These are phyloP conservation scores for Sisymbrium altissimum DNA, from an alignment of 345 rosid species.

Conservation along the genomic window DNA sequence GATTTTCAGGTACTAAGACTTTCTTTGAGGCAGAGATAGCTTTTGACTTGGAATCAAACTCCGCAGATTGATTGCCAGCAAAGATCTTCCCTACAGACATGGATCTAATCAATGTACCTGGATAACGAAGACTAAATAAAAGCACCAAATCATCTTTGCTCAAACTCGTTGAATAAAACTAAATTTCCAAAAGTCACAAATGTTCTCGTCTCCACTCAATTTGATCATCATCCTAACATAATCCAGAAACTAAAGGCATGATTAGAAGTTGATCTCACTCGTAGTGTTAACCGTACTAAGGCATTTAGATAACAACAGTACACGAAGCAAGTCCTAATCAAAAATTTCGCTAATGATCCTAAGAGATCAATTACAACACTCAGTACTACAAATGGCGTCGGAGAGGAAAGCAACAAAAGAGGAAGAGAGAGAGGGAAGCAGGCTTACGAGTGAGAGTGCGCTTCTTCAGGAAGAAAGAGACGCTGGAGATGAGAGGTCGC, in stretches of 20 bases:
- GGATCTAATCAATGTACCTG: conserved; percentile 29
- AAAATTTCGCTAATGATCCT: not conserved
- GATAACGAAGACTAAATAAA: not conserved
- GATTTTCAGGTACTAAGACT: conserved; percentile 61
- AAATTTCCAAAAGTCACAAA: no score
- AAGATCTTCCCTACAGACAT: conserved; percentile 73
- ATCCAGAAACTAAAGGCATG: not conserved
- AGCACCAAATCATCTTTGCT: no score
- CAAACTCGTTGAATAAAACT: no score
- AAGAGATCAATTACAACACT: not conserved
- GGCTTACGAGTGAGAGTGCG: conserved; percentile 49
- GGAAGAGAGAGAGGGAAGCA: no score
- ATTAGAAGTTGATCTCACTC: no score
- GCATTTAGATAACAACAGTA: no score
- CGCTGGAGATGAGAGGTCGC: conserved; percentile 24
- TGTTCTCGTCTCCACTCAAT: no score
- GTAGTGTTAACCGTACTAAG: not conserved
- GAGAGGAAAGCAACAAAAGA: no score
- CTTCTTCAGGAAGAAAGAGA: conserved; percentile 53
- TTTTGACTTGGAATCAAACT: conserved; percentile 48
- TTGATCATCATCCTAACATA: conserved; percentile 5
- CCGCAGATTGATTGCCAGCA: conserved; percentile 53
- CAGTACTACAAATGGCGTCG: no score
- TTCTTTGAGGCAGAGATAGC: conserved; percentile 55
- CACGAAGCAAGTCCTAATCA: no score